phyloP scores from a whole-genome alignment of 1,284 basidiomycete species.

The Austropuccinia psidii region DNA sequence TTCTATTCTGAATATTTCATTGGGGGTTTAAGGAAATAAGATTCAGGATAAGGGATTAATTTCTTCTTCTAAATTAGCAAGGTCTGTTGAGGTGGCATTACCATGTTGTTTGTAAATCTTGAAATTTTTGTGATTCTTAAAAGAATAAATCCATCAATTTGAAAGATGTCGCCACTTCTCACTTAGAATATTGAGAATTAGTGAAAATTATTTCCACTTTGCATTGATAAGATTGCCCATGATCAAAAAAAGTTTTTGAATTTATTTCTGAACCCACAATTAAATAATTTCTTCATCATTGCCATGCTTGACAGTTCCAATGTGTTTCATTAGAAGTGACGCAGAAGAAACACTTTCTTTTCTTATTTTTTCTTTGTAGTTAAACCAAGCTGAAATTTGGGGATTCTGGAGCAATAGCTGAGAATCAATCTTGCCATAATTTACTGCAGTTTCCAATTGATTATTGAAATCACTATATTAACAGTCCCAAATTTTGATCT shows the following conservation, averaged over 20 bases:
- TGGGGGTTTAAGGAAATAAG: background rate
- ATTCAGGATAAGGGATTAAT: background rate
- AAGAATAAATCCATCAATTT: slow-evolving; percentile 6
- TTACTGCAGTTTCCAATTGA: background rate
- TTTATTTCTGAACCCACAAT: too few relatives aligned
- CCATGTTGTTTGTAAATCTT: background rate
- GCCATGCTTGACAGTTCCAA: background rate
- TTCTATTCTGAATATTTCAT: background rate
- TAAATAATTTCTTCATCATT: background rate
- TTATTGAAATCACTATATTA: background rate
- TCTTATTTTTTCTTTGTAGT: background rate
- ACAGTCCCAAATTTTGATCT: background rate
- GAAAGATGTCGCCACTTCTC: slow-evolving; percentile 15
- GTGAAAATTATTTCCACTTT: slow-evolving; percentile 15
- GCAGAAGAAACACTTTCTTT: background rate
- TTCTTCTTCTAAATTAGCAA: background rate
- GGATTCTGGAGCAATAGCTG: background rate
- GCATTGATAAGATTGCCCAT: background rate
- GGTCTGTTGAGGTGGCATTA: background rate
- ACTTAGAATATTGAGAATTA: background rate
- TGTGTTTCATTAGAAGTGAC: background rate
- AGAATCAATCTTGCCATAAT: background rate
- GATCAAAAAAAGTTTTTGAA: background rate
- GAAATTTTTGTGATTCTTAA: background rate
- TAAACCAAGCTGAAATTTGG: background rate